These are phyloP conservation scores for Trichoderma sp. DNA, from an alignment of 2,329 filamentous ascomycete genomes.

Conservation along the genomic window DNA sequence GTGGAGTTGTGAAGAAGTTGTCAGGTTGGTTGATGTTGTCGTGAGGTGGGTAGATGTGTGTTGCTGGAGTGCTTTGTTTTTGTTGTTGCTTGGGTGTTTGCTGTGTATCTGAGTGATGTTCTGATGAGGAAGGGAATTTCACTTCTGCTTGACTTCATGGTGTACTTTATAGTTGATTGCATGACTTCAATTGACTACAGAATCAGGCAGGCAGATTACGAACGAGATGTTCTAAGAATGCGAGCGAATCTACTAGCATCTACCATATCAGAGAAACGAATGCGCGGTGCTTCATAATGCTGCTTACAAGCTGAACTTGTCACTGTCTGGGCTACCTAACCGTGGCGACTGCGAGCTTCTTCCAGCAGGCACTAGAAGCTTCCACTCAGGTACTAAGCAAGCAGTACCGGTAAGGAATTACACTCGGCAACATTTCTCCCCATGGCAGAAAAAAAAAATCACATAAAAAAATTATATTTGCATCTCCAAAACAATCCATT, in stretches of 20 bases:
- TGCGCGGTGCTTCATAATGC: slow-evolving; percentile 11
- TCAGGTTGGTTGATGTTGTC: background rate
- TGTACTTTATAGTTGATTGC: slow-evolving; percentile 33
- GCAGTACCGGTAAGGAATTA: background rate
- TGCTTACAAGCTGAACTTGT: slow-evolving; percentile 15
- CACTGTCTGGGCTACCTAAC: background rate
- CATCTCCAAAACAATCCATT: background rate
- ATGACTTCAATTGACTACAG: slow-evolving; percentile 23
- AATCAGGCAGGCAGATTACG: slow-evolving; percentile 23
- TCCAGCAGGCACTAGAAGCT: slow-evolving; percentile 29
- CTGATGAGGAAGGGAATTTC: slow-evolving; percentile 22
- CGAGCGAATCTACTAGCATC: slow-evolving; percentile 11
- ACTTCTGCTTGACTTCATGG: background rate
- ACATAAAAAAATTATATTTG: background rate
- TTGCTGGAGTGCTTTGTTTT: background rate
- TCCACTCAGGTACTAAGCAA: slow-evolving; percentile 10
- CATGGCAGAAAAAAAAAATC: background rate
- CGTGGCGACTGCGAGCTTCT: slow-evolving; percentile 17
- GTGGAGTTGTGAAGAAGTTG: background rate
- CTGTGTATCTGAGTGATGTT: slow-evolving; percentile 24
- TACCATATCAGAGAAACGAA: background rate
- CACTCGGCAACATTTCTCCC: background rate
- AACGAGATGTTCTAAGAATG: slow-evolving; percentile 26
- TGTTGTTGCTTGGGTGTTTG: slow-evolving; percentile 23
- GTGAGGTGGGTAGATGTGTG: background rate